Base-by-base conservation (phyloP, 2,329 filamentous ascomycete species). In the Orbilia brochopaga region DNA sequence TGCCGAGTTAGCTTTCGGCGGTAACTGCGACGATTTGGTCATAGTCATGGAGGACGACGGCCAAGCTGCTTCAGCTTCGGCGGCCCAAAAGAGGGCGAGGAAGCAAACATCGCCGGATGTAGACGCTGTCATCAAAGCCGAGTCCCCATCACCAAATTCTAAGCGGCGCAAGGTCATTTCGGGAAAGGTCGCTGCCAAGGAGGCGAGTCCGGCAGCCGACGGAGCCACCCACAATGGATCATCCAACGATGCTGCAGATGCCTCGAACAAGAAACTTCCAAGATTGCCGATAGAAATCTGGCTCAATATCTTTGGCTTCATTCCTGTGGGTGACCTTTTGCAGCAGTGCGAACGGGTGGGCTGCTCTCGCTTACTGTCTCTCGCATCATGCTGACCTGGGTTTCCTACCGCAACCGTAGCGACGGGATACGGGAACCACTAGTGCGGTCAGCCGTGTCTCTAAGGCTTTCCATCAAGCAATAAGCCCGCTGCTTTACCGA, bases 281-380 rank as follows among this genome's bases (percentile, higher is more conserved):
- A 2, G 11, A 3, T 58, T 70, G 27, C 66, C 66, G 13, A 21
- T 70, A 4, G 66, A 70, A 17, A 32, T 70, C 19, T 70, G 59
- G 66, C 48, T 64, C n/a, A 21, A 58, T 13, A 55, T 70, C 56
- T 52, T 58, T 30, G 55, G 59, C 50, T 70, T 27, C 21, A 46
- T 64, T 40, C 37, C 48, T 21, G 66, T 70, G 21, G 15, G 59
- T 51, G 35, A 5, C 19, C 8, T n/a, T 15, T 35, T 19, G 7
- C 15, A 19, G 13, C 35, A 17, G 1, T 19, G 50, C 7, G 35
- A 4, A 24, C 19, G n/a, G 21, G 23, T 44, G 35, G 17, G 19
- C 13, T 32, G 27, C 2, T 27, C 19, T 23, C 23, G 8, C 11
- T 42, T 5, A 1, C 24, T 7, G 30, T 10, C 10, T 27, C 32